Conservation (phyloP, 108 stramenopile species). For the Fragilariopsis cylindrus region DNA sequence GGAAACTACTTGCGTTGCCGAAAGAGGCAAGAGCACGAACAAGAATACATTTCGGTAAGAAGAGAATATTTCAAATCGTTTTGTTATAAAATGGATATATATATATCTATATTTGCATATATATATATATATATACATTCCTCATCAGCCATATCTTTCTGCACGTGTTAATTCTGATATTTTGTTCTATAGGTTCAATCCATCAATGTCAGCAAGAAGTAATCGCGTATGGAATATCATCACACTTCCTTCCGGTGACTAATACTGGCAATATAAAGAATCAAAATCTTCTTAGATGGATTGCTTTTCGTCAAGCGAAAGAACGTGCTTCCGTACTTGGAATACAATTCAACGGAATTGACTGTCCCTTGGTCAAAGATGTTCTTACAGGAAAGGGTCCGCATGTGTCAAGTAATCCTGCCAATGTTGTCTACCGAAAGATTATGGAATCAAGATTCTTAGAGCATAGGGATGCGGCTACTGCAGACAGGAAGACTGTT, state of each 20-base stretch:
- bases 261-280: conserved; percentile 17
- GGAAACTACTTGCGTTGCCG: conserved; percentile 1
- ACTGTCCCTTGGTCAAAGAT: conserved; percentile 17
- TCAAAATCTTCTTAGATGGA: conserved; percentile 25
- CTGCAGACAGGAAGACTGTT: neutral
- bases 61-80: neutral
- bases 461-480: conserved; percentile 3
- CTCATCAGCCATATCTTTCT: neutral
- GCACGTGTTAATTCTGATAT: neutral
- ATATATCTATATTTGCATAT: neutral
- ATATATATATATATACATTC: neutral
- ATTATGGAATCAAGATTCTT: conserved; percentile 8
- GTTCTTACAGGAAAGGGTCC: conserved; percentile 14
- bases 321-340: neutral
- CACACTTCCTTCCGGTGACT: conserved; percentile 21
- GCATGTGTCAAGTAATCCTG: conserved; percentile 11
- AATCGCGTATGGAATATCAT: conserved; percentile 23
- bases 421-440: conserved; percentile 12
- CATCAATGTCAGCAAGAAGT: conserved; percentile 26
- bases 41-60: conserved; percentile 7
- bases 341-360: neutral
- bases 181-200: conserved; percentile 11
- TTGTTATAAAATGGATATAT: neutral
- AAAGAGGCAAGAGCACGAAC: conserved; percentile 1
- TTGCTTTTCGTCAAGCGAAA: conserved; percentile 18